phyloP scores from a whole-genome alignment of 176 grass and related monocot species.

The Zoysia pacifica region DNA sequence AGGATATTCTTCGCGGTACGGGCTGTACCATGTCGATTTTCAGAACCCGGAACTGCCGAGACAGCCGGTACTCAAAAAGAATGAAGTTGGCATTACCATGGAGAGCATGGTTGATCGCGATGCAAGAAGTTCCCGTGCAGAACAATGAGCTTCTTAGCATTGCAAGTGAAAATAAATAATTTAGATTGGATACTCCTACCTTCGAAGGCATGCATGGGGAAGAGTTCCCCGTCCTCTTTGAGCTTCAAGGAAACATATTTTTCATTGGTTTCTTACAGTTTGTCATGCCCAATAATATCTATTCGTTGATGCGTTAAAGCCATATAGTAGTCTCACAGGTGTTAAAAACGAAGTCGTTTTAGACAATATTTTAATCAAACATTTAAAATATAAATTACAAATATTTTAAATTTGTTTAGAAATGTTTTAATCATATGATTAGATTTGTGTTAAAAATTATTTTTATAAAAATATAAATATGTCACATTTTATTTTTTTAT shows the following conservation, averaged over 20 bases:
- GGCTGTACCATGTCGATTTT: slow-evolving; percentile 60
- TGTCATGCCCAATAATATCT: neutral
- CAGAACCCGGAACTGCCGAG: slow-evolving; percentile 42
- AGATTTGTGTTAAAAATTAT: too few relatives aligned
- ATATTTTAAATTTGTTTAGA: too few relatives aligned
- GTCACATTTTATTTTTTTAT: too few relatives aligned
- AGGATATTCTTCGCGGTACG: slow-evolving; percentile 43
- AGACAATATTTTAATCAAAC: too few relatives aligned
- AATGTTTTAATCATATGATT: too few relatives aligned
- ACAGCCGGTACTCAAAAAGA: slow-evolving; percentile 35
- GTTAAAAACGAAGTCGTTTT: too few relatives aligned
- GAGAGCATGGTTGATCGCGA: neutral
- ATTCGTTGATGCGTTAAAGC: slow-evolving; percentile 9
- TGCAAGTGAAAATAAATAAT: neutral
- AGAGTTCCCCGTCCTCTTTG: neutral
- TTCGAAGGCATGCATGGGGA: neutral
- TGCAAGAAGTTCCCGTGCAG: neutral
- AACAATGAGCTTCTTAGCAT: slow-evolving; percentile 30
- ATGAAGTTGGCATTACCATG: slow-evolving; percentile 35
- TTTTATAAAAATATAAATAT: too few relatives aligned
- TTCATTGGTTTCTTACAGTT: neutral
- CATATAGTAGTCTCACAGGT: neutral
- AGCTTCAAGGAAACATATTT: neutral
- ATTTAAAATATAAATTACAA: too few relatives aligned
- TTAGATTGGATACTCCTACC: neutral